Base-by-base conservation (phyloP, 2,329 filamentous ascomycete genomes). In the Boeremia lycopersici region DNA sequence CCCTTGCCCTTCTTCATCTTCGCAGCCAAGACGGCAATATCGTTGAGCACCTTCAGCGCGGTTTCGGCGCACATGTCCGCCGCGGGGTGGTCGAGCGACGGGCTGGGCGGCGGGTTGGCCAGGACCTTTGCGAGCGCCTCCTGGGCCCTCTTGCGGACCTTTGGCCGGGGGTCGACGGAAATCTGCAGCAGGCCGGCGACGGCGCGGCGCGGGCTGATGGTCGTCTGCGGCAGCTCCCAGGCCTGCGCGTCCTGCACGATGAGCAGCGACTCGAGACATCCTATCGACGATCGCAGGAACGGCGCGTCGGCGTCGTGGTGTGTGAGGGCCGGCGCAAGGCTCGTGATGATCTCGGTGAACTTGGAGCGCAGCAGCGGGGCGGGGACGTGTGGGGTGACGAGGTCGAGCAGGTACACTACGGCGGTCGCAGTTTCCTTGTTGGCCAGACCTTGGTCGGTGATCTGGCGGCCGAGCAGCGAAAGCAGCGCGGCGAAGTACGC, bases 401-500 rank as follows among this genome's bases (percentile, higher is more conserved):
- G 82, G 77, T 99, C 93, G 79, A 99, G 91, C 13, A 99, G 87
- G 77, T 99, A 99, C 65, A 99, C 89, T 62, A 96, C 89, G 2
- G 93, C 90, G 19, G 89, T 87, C 29, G 90, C 89, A 57, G 96
- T 81, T 61, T 96, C 91, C 74, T 90, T 90, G 73, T 93, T 93
- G 50, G 89, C 81, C 49, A 86, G 85, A 46, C 86, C 88, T 52
- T 82, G 78, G 61, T 79, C 76, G 34, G 83, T 85, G 48, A 89
- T 83, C 26, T 91, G 88, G 77, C 96, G 90, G 67, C 86, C 85
- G 3, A 99, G 85, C 3, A 99, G 84, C 33, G 93, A 91, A 40
- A 99, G 83, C 5, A 99, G 86, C n/a, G 95, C 93, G 13, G 93
- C 93, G 72, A 98, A 97, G 78, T 98, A 99, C 57, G 89, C 91